Base-by-base conservation (phyloP, 2,329 filamentous ascomycete species). In the Clonostachys solani region DNA sequence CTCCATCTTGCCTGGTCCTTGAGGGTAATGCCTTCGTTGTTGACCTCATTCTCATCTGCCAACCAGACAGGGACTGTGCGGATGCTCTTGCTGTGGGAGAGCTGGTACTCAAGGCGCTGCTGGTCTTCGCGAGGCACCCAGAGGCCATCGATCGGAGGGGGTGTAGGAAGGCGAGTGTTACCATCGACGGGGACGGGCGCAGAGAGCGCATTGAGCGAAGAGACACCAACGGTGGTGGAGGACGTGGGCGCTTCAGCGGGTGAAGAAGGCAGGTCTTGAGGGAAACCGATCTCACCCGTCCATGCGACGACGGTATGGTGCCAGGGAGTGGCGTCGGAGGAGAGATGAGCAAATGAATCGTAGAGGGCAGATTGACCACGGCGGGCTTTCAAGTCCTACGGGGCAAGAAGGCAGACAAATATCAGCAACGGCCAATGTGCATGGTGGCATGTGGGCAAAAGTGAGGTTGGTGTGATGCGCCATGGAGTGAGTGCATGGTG, bases 271-370 rank as follows among this genome's bases (percentile, higher is more conserved):
- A 65, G 60, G 41, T 78, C 73, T 38, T 61, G 52, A 4, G 74
- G 68, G 5, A 66, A 70, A 48, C 84, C 80, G 49, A 92, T 86
- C 65, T 97, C 92, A 49, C 92, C 92, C 4, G 92, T 96, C 92
- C 92, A 97, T 42, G 90, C 92, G 46, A 97, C 88, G 6, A 96
- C 80, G 1, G 86, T 94, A 69, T 96, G 92, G 58, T 91, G 89
- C 92, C 92, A 97, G 17, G 86, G 84, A 3, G 86, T 85, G 40
- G 87, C 78, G 47, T 86, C 77, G n/a, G 91, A 95, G 5, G 91
- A 89, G 41, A 97, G 82, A 67, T 95, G 86, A 47, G 86, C 81
- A 60, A 97, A 91, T 10, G 91, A 92, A 65, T 96, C 91, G 68
- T 95, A 95, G 34, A 97, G 78, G 15, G 92, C 91, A 12, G 92